phyloP scores from a whole-genome alignment of 2,329 filamentous ascomycete genomes.

The Clonostachys solani region DNA sequence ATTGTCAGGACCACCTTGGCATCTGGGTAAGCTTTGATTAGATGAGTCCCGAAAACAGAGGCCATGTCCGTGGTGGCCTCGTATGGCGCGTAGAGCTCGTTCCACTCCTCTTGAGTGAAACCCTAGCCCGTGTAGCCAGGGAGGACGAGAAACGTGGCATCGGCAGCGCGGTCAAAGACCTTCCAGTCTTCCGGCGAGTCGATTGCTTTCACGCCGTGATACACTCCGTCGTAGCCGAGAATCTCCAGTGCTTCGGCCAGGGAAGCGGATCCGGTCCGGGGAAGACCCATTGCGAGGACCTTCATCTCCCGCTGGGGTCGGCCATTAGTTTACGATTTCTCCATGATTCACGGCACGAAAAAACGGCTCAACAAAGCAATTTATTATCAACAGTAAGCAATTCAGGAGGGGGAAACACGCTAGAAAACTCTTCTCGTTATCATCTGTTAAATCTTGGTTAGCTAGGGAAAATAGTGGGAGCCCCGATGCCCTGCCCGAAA shows the following conservation, averaged over 20 bases:
- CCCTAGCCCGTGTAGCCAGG: slow-evolving; percentile 1
- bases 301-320: no score
- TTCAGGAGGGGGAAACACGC: no score
- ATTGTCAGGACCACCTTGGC: slow-evolving; percentile 24
- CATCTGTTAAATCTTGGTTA: no score
- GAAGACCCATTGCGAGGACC: slow-evolving; percentile 20
- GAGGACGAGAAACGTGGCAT: slow-evolving; percentile 17
- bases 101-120: slow-evolving; percentile 15
- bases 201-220: slow-evolving; percentile 19
- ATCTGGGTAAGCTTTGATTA: slow-evolving; percentile 20
- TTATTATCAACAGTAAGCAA: no score
- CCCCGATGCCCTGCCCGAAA: no score
- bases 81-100: slow-evolving; percentile 19
- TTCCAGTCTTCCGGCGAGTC: slow-evolving; percentile 12
- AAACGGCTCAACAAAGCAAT: no score
- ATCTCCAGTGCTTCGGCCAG: slow-evolving; percentile 20
- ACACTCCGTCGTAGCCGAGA: slow-evolving; percentile 23
- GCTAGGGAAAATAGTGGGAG: no score
- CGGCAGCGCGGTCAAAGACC: slow-evolving; percentile 16
- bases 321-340: no score
- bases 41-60: slow-evolving; percentile 13
- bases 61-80: slow-evolving; percentile 22
- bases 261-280: slow-evolving; percentile 23
- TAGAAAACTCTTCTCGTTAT: no score
- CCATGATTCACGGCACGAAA: no score